Base-by-base conservation (phyloP, 805 yeast genomes). In the Wickerhamomyces hampshirensis region DNA sequence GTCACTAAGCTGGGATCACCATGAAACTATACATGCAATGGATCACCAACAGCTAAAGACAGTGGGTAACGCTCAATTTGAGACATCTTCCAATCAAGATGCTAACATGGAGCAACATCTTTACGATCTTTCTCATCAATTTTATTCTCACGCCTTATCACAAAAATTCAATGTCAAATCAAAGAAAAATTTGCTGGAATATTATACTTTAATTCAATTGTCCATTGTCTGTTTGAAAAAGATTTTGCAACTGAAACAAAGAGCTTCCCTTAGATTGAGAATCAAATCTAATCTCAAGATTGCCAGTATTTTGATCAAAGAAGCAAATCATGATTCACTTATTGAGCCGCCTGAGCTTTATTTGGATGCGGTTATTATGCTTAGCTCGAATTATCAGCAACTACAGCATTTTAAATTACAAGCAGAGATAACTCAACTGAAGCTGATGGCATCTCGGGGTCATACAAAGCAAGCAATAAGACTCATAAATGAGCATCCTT, bases 131-230 rank as follows among this genome's bases (percentile, higher is more conserved):
- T 37, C 42, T 1, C 30, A 23, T 18, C 26, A 26, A n/a, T 46
- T 39, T 30, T 42, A 41, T 30, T 14, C 26, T 4, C 46, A 41
- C 23, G 46, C 50, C 7, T 13, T 19, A 2, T 8, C 29, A 2
- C 28, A 32, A 15, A 29, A 42, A 9, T 26, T 26, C 9, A 37
- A 28, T 10, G 44, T 59, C 6, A 18, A 32, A 7, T 38, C 48
- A 17, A 53, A 53, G 18, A 28, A 30, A 5, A 50, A 57, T 15
- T 30, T 62, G 31, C 31, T 37, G n/a, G 62, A 61, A 42, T 62
- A 61, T 35, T 59, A 48, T 39, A 47, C 60, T 4, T 36, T 65
- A 33, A 48, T 62, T 1, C 47, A 51, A 11, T 51, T 58, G 39
- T 36, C 61, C 3, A 42, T 63, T 1, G 40, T 37, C 19, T 41